Evolutionary conservation across 2,329 filamentous ascomycete species (phyloP), one percentile per base, ranked within the genome.

Genomic region (Neocatenulostroma microsporum): DNA sequence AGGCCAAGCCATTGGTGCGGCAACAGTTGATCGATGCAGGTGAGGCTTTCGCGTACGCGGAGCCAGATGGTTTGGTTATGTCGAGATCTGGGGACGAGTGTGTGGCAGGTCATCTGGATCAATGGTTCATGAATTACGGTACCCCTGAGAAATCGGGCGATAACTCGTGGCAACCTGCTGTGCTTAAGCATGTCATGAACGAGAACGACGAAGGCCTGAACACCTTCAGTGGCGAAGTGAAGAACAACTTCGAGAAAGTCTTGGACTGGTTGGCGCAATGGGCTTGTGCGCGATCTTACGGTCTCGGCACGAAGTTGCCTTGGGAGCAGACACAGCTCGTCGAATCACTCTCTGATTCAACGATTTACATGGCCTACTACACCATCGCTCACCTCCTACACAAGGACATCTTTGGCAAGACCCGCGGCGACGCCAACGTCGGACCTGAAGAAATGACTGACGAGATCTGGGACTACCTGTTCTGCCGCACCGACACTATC

Each of bases 61-160:
- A 98, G 62, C 91, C 91, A 2, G 88, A 95, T 62, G 82, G 83
- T 51, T 77, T 82, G 62, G 91, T 96, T 48, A 78, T 93, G 42
- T 89, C 82, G 56, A 76, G 91, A 62, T 93, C 84, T 50, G 85
- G 82, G 19, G 89, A 96, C 56, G 85, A 93, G 50, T 96, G 91
- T 59, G 87, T 94, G 40, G 89, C 91, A 41, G 84, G 87, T 20
- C 80, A 89, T 48, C 79, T 96, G 56, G 89, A 95, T 53, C 91
- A 98, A 64, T 98, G 91, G 88, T 98, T 94, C 66, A 70, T 98
- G 53, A 89, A 95, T 65, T 98, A 98, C 56, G 91, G 91, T 44
- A 63, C 62, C 13, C 58, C 62, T 14, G 66, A 64, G 29, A 65
- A 65, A 34, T 84, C 88, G 64, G 84, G 85, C 45, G 76, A 80